A percentile compares a stretch with the other conserved stretches of the same genome.
Evolutionary conservation across 1,284 basidiomycete genomes (phyloP).

Genomic region (Cutaneotrichosporon arboriforme): DNA sequence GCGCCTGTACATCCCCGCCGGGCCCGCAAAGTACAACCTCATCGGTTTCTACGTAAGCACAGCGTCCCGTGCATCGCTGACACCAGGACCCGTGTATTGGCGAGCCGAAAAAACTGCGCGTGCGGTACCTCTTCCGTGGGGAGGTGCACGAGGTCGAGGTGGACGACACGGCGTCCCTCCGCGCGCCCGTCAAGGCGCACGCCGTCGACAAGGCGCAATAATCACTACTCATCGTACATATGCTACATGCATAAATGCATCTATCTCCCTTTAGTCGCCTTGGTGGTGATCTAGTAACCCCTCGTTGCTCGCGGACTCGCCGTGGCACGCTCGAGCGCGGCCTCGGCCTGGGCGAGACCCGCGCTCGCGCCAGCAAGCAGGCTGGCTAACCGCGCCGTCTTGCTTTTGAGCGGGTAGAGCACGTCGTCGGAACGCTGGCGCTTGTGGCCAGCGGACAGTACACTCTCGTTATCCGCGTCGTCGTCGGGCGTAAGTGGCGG

Average conservation of each 20-base stretch:
- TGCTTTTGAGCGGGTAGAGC: neutral
- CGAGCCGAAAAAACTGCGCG: constrained; percentile 54
- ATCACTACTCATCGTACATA: neutral
- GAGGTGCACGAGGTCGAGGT: constrained; percentile 69
- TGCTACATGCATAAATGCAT: neutral
- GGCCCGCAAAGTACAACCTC: constrained; percentile 53
- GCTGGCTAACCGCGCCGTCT: neutral
- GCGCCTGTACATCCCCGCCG: constrained; percentile 72
- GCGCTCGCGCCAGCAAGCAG: neutral
- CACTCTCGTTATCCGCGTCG: neutral
- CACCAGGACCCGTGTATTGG: constrained; percentile 47
- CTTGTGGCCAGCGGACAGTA: neutral
- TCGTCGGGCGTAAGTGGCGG: neutral
- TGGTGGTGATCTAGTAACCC: neutral
- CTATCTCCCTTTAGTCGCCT: too few relatives aligned
- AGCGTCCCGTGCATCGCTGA: neutral
- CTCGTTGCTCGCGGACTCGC: neutral
- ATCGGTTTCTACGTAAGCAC: constrained; percentile 44
- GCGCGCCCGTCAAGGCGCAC: constrained; percentile 61
- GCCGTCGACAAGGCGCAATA: neutral
- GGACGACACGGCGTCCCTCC: constrained; percentile 63
- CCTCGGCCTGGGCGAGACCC: neutral
- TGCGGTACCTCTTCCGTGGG: constrained; percentile 73
- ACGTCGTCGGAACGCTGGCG: neutral
- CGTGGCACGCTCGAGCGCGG: neutral